Evolutionary conservation across 2,329 filamentous ascomycete species (phyloP).

Genomic region (Ophiostoma ips): DNA sequence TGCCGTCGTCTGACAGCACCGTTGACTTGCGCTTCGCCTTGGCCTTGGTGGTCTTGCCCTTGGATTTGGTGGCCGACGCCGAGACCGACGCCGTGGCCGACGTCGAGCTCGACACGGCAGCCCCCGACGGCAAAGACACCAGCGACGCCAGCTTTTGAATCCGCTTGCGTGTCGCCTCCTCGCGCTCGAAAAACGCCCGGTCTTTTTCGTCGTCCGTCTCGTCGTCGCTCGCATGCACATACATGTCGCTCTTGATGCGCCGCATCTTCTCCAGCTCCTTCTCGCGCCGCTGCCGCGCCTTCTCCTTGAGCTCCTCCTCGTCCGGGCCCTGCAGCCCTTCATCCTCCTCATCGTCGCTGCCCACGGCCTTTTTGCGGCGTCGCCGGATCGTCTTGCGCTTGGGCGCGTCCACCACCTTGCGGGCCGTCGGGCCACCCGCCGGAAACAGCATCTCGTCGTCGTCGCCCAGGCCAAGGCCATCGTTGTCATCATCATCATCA

Average conservation of each 20-base stretch:
- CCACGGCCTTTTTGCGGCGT: conserved; percentile 32
- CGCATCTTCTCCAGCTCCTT: conserved; percentile 62
- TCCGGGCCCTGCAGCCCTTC: conserved; percentile 23
- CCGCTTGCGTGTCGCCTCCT: conserved; percentile 50
- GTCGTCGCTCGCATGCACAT: conserved; percentile 74
- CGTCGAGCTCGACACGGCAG: not conserved
- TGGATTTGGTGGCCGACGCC: not conserved
- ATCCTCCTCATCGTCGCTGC: conserved; percentile 28
- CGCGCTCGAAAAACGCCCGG: conserved; percentile 61
- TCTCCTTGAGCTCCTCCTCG: conserved; percentile 50
- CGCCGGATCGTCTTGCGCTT: conserved; percentile 36
- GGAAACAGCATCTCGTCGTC: conserved; percentile 54
- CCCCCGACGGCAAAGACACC: not conserved
- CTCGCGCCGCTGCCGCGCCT: conserved; percentile 45
- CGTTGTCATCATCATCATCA: conserved; percentile 25
- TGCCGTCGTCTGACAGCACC: conserved; percentile 10
- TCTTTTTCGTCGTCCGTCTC: conserved; percentile 68
- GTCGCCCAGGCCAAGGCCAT: conserved; percentile 26
- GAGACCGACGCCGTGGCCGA: not conserved
- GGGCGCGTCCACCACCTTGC: conserved; percentile 39
- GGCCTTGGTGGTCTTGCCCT: conserved; percentile 1
- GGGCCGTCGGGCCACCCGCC: conserved; percentile 47
- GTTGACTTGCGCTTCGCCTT: conserved; percentile 16
- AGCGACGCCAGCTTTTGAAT: conserved; percentile 18
- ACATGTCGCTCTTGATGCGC: conserved; percentile 74